phyloP scores from a whole-genome alignment of 2,329 filamentous ascomycete species.

The Fusarium domesticum region DNA sequence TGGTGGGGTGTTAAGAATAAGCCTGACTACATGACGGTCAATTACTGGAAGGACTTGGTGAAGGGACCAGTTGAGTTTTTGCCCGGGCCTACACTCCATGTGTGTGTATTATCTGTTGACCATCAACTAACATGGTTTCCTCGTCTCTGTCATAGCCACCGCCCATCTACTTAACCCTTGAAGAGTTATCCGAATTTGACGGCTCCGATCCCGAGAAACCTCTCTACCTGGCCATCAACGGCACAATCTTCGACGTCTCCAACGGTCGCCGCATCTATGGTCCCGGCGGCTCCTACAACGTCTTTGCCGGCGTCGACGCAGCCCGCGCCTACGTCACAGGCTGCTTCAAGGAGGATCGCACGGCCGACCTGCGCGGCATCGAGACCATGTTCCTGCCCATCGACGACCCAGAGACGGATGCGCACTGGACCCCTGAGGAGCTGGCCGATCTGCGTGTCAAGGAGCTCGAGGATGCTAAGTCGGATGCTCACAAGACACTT shows the following conservation, averaged over 20 bases:
- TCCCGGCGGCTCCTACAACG: slow-evolving; percentile 79
- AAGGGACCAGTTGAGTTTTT: slow-evolving; percentile 25
- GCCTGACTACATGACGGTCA: slow-evolving; percentile 58
- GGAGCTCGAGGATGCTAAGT: slow-evolving; percentile 63
- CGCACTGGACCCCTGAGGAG: slow-evolving; percentile 52
- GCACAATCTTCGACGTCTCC: slow-evolving; percentile 82
- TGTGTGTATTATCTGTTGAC: too few species aligned
- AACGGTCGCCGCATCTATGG: slow-evolving; percentile 68
- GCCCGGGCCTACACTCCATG: too few species aligned
- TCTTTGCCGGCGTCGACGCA: slow-evolving; percentile 84
- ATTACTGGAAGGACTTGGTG: slow-evolving; percentile 51
- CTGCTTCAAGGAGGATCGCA: slow-evolving; percentile 84
- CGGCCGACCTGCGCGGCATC: slow-evolving; percentile 78
- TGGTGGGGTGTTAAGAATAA: slow-evolving; percentile 63
- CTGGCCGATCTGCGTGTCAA: slow-evolving; percentile 52
- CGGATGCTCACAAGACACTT: slow-evolving; percentile 64
- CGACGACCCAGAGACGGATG: slow-evolving; percentile 61
- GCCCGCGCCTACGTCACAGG: slow-evolving; percentile 87
- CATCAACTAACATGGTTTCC: slow-evolving; percentile 7
- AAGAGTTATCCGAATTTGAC: slow-evolving; percentile 71
- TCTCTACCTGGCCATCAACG: slow-evolving; percentile 87
- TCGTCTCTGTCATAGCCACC: slow-evolving; percentile 39
- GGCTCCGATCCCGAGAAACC: slow-evolving; percentile 72
- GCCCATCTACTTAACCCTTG: slow-evolving; percentile 69
- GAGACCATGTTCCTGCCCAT: slow-evolving; percentile 78